Evolutionary conservation across 176 grass and related monocot genomes (phyloP).

Genomic region (Echinochloa phyllopogon): DNA sequence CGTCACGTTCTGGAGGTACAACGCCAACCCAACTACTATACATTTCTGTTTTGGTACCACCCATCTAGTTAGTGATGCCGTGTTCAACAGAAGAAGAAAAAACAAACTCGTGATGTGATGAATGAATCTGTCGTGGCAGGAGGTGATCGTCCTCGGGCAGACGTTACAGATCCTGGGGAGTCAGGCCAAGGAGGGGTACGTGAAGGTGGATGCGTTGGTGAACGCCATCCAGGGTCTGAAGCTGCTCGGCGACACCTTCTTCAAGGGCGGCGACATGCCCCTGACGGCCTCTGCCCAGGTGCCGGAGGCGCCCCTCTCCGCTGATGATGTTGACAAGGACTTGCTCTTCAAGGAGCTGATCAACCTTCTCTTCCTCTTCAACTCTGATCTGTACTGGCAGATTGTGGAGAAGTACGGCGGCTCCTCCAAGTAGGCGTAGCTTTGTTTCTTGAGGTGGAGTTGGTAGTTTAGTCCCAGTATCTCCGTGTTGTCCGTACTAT

Average conservation of each 20-base stretch:
- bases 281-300: neutral
- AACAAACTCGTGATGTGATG: neutral
- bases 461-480: no score
- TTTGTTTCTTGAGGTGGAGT: neutral
- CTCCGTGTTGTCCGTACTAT: neutral
- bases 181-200: neutral
- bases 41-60: neutral
- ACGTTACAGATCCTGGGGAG: neutral
- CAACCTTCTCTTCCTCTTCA: neutral
- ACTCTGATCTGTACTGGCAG: neutral
- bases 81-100: no score
- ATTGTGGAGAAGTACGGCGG: neutral
- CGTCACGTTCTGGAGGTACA: neutral
- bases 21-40: neutral
- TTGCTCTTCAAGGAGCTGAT: neutral
- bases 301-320: neutral
- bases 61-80: neutral
- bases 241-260: neutral
- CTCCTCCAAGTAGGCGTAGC: neutral
- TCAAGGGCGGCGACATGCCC: neutral
- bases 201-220: neutral
- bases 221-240: neutral
- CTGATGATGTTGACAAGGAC: neutral
- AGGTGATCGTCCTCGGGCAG: neutral
- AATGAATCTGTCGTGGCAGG: neutral